phyloP scores from a whole-genome alignment of 805 yeast species.

The Peterozyma xylosa region DNA sequence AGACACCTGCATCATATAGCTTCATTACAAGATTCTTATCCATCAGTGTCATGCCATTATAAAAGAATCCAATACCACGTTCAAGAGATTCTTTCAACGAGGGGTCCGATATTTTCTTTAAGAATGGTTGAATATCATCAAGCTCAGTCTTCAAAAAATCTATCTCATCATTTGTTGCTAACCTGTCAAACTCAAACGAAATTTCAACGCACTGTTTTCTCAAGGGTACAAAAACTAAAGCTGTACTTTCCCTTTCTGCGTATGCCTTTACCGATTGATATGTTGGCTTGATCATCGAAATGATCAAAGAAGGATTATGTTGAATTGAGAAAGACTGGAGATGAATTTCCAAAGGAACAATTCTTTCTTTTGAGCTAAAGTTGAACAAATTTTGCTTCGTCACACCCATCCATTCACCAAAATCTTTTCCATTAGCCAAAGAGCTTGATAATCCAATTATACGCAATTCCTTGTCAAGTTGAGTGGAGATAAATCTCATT shows the following conservation, averaged over 20 bases:
- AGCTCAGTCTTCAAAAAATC: slow-evolving; percentile 32
- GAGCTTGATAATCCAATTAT: slow-evolving; percentile 67
- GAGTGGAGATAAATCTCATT: slow-evolving; percentile 61
- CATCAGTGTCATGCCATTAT: slow-evolving; percentile 43
- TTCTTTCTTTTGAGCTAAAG: slow-evolving; percentile 58
- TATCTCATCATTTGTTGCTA: slow-evolving; percentile 27
- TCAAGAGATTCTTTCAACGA: slow-evolving; percentile 33
- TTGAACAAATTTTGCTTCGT: slow-evolving; percentile 54
- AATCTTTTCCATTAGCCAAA: slow-evolving; percentile 65
- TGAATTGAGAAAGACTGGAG: slow-evolving; percentile 38
- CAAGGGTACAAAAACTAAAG: slow-evolving; percentile 52
- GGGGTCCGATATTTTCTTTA: slow-evolving; percentile 38
- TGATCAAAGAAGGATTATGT: slow-evolving; percentile 46
- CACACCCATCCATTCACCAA: slow-evolving; percentile 85
- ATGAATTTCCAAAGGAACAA: slow-evolving; percentile 48
- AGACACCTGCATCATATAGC: slow-evolving; percentile 39
- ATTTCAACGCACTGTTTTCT: slow-evolving; percentile 47
- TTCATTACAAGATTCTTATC: slow-evolving; percentile 53
- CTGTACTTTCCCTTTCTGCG: slow-evolving; percentile 21
- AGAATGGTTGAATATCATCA: slow-evolving; percentile 29
- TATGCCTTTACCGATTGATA: slow-evolving; percentile 31
- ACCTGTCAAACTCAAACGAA: slow-evolving; percentile 34
- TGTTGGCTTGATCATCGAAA: slow-evolving; percentile 43
- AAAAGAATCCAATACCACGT: slow-evolving; percentile 59
- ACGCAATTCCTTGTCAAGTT: slow-evolving; percentile 50